Evolutionary conservation across 192 early-diverging fungal species (phyloP).

Genomic region (Coemansia sp.): DNA sequence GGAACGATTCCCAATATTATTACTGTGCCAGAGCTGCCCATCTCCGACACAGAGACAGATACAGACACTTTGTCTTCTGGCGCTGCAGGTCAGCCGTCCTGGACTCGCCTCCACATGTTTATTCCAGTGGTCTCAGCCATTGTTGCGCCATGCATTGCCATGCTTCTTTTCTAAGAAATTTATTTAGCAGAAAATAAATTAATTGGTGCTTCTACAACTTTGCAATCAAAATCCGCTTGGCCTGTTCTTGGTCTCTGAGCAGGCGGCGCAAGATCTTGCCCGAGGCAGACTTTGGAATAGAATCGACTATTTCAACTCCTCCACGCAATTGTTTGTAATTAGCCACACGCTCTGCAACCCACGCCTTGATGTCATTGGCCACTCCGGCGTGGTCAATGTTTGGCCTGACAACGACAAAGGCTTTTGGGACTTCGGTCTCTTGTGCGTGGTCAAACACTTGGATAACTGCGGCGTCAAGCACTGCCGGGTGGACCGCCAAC

Average conservation of each 20-base stretch:
- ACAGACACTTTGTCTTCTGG: not conserved
- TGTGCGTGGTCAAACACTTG: constrained; percentile 57
- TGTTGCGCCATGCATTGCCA: not conserved
- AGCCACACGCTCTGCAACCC: constrained; percentile 62
- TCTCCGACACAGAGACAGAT: not conserved
- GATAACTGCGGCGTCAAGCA: constrained; percentile 69
- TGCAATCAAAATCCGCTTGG: constrained; percentile 5
- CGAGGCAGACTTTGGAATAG: constrained; percentile 71
- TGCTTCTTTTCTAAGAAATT: not conserved
- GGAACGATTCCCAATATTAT: not conserved
- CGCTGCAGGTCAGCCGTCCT: not conserved
- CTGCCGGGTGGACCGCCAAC: constrained; percentile 62
- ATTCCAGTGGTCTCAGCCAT: not conserved
- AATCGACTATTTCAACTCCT: constrained; percentile 65
- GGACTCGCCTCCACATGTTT: not conserved
- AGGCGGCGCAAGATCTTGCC: constrained; percentile 85
- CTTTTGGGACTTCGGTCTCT: constrained; percentile 73
- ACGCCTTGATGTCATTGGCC: constrained; percentile 43
- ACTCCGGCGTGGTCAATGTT: constrained; percentile 26
- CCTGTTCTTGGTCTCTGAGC: constrained; percentile 36
- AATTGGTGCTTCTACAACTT: constrained; percentile 3
- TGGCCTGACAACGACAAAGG: constrained; percentile 68
- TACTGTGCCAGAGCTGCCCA: not conserved
- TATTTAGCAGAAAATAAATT: not conserved
- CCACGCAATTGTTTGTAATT: constrained; percentile 76